Evolutionary conservation across 2,329 filamentous ascomycete species (phyloP), one percentile per base, ranked within the genome.

Genomic region (Lomentospora prolificans): DNA sequence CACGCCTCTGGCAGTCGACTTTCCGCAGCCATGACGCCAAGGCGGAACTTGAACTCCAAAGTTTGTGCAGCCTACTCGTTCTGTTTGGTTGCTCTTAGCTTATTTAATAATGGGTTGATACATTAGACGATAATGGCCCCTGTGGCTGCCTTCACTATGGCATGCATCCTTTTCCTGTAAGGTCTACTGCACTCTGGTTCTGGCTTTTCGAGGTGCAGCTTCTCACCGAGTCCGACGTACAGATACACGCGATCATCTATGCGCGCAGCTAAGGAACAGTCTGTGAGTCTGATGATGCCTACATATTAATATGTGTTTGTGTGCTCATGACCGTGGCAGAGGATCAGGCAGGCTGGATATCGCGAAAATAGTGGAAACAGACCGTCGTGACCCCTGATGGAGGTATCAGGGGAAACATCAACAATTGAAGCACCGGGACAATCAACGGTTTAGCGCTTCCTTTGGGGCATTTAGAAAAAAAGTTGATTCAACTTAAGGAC

Each of bases 111-210:
- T n/a, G n/a, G 41, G 59, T 59, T 58, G 56, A 57, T 61, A 39
- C 6, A 17, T 36, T 31, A 76, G 74, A 73, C 67, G 36, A 66
- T 79, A 56, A 73, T 75, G 58, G 75, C 75, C 55, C 77, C 77
- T 7, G 64, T 75, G 22, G 77, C 77, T 17, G 77, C 77, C 39
- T 78, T 79, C 58, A 75, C 74, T 17, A 80, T 80, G 77, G 77
- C 77, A 3, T 68, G 71, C 50, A 64, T 80, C 10, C 66, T 80
- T 22, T 75, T 80, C 57, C 74, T 73, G 67, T 75, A 65, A 62
- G 70, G 58, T 51, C 8, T 12, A 22, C 9, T 3, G 25, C 3
- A 2, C 4, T 33, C 3, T 7, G 50, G 41, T 25, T 58, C 33
- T 24, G n/a, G 14, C 19, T 56, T 58, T 41, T 31, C 10, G 31